Percentiles rank a stretch among this genome's conserved stretches.
phyloP scores from a whole-genome alignment of 805 yeast genomes.

The Schizosaccharomyces osmophilus region DNA sequence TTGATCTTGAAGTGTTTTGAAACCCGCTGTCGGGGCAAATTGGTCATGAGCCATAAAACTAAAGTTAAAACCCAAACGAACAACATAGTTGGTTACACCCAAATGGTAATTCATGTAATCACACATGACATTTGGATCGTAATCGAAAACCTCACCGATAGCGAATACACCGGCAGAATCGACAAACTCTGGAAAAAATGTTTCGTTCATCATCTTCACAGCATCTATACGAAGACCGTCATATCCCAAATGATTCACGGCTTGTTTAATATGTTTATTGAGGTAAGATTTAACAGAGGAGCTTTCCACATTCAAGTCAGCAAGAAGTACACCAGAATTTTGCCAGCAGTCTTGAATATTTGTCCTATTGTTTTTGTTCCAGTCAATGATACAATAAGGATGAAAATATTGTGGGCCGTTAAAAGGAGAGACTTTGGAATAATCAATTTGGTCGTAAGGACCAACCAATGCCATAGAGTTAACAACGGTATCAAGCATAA shows the following conservation, averaged over 20 bases:
- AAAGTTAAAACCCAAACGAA: not conserved
- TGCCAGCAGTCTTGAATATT: conserved; percentile 4
- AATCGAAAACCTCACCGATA: conserved; percentile 3
- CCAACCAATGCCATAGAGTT: conserved; percentile 1
- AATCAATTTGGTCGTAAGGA: not conserved
- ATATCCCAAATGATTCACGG: not conserved
- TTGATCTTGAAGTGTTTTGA: not conserved
- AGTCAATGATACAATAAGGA: conserved; percentile 2
- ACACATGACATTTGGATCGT: not conserved
- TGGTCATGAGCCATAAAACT: not conserved
- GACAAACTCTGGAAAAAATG: not conserved
- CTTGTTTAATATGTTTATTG: not conserved
- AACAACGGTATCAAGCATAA: conserved; percentile 4
- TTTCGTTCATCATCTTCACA: not conserved
- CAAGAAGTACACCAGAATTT: not conserved
- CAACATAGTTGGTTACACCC: conserved; percentile 4
- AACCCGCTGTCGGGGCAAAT: too few species aligned
- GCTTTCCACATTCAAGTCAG: conserved; percentile 1
- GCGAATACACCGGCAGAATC: conserved; percentile 1
- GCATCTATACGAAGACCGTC: conserved; percentile 5
- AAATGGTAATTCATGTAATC: conserved; percentile 2
- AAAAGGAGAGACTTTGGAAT: conserved; percentile 2
- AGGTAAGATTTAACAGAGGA: not conserved
- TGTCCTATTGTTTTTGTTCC: conserved; percentile 2
- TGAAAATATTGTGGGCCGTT: conserved; percentile 1